A percentile compares a stretch with the other conserved stretches of the same genome.
Evolutionary conservation across 2,329 filamentous ascomycete genomes (phyloP).

Genomic region (Colletotrichum orchidophilum): DNA sequence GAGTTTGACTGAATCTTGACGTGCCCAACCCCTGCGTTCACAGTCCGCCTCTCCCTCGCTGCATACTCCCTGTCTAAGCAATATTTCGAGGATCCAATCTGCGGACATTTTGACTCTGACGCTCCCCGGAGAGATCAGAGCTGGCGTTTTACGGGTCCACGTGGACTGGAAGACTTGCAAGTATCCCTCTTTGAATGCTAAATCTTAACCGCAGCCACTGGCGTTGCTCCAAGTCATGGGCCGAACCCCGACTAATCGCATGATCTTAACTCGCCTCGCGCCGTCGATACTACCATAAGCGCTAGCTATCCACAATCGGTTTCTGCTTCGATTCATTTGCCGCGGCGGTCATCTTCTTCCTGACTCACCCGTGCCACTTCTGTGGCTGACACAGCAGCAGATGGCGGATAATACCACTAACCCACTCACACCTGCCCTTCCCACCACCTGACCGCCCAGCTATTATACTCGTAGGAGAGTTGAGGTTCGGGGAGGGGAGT

Average conservation of each 20-base stretch:
- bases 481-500: neutral
- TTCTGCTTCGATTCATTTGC: no score
- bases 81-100: neutral
- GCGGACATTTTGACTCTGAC: neutral
- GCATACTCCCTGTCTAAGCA: neutral
- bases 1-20: neutral
- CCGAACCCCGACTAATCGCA: neutral
- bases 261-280: neutral
- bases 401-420: neutral
- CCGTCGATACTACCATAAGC: neutral
- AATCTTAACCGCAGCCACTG: neutral
- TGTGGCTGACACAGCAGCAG: neutral
- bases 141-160: neutral
- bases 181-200: neutral
- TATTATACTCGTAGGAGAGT: no score
- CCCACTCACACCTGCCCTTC: neutral
- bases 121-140: neutral
- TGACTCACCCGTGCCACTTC: neutral
- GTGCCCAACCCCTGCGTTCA: neutral
- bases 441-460: neutral
- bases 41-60: neutral
- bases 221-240: neutral
- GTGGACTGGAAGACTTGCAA: neutral
- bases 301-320: neutral
- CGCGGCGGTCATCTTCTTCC: neutral